These are phyloP conservation scores for Polychytrium aggregatum DNA, from an alignment of 192 early-diverging fungal genomes.

Conservation along the genomic window DNA sequence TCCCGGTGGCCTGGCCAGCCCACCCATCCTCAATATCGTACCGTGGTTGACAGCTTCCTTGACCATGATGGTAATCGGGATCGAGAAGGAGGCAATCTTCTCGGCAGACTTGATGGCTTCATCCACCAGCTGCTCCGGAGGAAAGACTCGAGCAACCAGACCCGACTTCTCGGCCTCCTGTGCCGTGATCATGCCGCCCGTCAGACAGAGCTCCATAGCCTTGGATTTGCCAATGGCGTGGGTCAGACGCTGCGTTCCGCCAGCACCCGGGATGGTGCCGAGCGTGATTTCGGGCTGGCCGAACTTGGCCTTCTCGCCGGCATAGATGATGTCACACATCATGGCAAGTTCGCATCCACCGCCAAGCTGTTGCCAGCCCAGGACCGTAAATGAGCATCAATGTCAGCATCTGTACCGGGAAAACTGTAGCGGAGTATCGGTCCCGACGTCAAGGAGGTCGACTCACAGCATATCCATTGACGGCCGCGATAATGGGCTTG, in stretches of 20 bases:
- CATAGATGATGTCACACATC: conserved; percentile 98
- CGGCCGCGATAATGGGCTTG: conserved; percentile 96
- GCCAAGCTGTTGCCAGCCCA: conserved; percentile 80
- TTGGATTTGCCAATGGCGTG: conserved; percentile 94
- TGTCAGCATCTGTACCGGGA: too few species aligned
- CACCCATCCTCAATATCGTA: conserved; percentile 16
- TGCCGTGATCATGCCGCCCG: conserved; percentile 75
- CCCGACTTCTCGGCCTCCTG: conserved; percentile 72
- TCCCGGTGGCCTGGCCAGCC: not conserved
- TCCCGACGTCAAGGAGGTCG: too few species aligned
- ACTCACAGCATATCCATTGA: conserved; percentile 89
- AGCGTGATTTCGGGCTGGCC: conserved; percentile 99
- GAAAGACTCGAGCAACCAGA: conserved; percentile 83
- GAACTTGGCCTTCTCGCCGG: conserved; percentile 91
- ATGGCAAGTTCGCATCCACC: conserved; percentile 99
- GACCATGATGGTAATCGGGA: conserved; percentile 81
- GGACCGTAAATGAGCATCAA: too few species aligned
- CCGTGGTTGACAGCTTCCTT: conserved; percentile 94
- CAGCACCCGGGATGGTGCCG: conserved; percentile 84
- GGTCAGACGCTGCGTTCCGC: conserved; percentile 59
- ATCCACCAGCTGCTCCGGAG: conserved; percentile 73
- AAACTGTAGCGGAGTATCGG: not conserved
- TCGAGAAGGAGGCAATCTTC: conserved; percentile 75
- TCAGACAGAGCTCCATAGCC: conserved; percentile 93
- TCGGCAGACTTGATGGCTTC: conserved; percentile 82